These are phyloP conservation scores for Metarhizium anisopliae DNA, from an alignment of 2,329 filamentous ascomycete genomes.

Conservation along the genomic window DNA sequence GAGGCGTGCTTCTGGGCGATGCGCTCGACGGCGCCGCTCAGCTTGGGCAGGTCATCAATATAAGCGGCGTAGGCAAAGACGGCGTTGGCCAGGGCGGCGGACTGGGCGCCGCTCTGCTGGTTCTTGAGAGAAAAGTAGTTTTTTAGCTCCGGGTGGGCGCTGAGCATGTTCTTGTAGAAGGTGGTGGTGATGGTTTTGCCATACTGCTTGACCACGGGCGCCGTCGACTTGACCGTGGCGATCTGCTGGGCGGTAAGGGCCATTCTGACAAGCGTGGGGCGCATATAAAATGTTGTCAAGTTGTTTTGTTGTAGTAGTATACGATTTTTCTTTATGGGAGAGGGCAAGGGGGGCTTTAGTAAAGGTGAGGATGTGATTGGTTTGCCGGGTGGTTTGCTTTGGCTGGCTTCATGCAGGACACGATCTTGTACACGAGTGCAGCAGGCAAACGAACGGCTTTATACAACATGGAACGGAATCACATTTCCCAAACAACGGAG, in stretches of 20 bases:
- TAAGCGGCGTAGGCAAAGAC: constrained; percentile 65
- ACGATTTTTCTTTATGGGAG: background rate
- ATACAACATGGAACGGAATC: background rate
- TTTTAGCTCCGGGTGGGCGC: constrained; percentile 53
- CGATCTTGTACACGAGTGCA: no score
- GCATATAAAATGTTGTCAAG: background rate
- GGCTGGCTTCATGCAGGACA: no score
- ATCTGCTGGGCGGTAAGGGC: constrained; percentile 55
- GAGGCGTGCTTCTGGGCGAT: constrained; percentile 72
- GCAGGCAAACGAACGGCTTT: background rate
- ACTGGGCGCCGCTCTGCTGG: constrained; percentile 59
- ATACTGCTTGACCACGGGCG: constrained; percentile 60
- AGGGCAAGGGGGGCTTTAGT: background rate
- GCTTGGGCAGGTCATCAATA: constrained; percentile 58
- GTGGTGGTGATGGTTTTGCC: constrained; percentile 59
- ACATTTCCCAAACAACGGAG: background rate
- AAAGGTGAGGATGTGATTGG: background rate
- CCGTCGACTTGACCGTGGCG: constrained; percentile 66
- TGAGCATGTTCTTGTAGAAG: constrained; percentile 64
- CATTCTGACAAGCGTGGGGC: constrained; percentile 19
- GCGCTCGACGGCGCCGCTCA: constrained; percentile 50
- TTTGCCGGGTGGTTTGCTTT: background rate
- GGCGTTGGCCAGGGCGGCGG: constrained; percentile 58
- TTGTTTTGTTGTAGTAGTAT: no score
- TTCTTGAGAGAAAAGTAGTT: constrained; percentile 64